phyloP scores from a whole-genome alignment of 306 rosid species.

The Cucurbita ficifolia region DNA sequence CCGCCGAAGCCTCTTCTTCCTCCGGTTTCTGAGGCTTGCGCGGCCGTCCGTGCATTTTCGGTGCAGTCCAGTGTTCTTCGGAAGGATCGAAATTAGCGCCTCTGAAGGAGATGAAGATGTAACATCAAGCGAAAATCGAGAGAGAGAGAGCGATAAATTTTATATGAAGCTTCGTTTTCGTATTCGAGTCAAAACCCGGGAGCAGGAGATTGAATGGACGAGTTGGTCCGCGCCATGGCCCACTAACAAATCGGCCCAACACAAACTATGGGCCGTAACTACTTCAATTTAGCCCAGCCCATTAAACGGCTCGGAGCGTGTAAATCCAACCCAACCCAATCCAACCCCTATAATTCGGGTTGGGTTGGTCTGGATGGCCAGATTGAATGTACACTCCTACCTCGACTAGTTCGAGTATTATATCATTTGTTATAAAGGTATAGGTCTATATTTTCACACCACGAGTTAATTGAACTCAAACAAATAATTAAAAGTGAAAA shows the following conservation, averaged over 20 bases:
- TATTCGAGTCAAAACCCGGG: neutral
- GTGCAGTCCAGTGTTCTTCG: neutral
- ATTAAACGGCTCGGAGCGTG: too few relatives aligned
- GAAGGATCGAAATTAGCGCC: neutral
- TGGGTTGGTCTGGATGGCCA: too few relatives aligned
- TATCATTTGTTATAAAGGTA: too few relatives aligned
- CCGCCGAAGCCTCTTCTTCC: constrained; percentile 41
- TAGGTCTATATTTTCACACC: too few relatives aligned
- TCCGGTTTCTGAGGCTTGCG: constrained; percentile 54
- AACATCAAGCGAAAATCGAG: neutral
- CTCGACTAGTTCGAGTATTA: too few relatives aligned
- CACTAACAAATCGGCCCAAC: neutral
- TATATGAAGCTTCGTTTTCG: neutral
- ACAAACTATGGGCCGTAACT: neutral
- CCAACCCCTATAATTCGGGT: too few relatives aligned
- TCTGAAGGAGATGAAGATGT: neutral
- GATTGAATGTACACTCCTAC: too few relatives aligned
- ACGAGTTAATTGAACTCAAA: too few relatives aligned
- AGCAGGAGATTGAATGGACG: neutral
- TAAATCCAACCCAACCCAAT: too few relatives aligned
- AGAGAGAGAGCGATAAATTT: neutral
- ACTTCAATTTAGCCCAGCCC: too few relatives aligned
- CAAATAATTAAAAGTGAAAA: too few relatives aligned
- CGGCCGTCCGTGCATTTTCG: constrained; percentile 75
- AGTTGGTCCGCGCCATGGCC: neutral